Evolutionary conservation across 2,329 filamentous ascomycete genomes (phyloP), one percentile per base, ranked within the genome.

Genomic region (Colletotrichum sp.): DNA sequence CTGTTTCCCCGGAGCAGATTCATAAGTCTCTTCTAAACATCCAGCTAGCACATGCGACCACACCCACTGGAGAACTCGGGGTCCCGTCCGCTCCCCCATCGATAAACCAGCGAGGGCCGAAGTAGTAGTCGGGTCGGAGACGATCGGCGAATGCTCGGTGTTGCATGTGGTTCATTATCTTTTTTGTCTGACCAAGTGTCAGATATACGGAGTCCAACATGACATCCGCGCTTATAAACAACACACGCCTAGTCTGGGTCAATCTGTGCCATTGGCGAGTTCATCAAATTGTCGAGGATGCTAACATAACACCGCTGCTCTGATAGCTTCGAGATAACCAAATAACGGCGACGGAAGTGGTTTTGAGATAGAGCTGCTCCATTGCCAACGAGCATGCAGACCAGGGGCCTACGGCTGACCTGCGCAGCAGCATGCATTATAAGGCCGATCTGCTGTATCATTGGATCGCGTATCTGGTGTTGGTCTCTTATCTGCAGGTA

Each of bases 401-500:
- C 8, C 7, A 26, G 67, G 32, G 69, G 39, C 63, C 26, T 32
- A 18, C 13, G 55, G 24, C 57, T 13, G 39, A 32, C 24, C 49
- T 49, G n/a, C 12, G n/a, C 4, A 52, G n/a, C 12, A 52, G 44
- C 4, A 52, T 24, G 44, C 44, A 52, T 13, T 13, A 13, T 24
- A 36, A 13, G 30, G 24, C 66, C 52, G 16, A 60, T 24, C 21
- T n/a, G 52, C 15, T 49, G 63, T 55, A 21, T 72, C 18, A 73
- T 72, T 73, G 70, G 70, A 44, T 44, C 52, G 57, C 59, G 32
- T 18, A 49, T 57, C 67, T 15, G 62, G 34, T 57, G 32, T 44
- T 60, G 68, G 63, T 76, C 57, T 76, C 73, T 73, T 64, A 76
- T 57, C 49, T 52, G 64, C 73, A 76, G 69, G 26, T 34, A 36